Evolutionary conservation across 2,329 filamentous ascomycete genomes (phyloP), one percentile per base, ranked within the genome.

Genomic region (Mariannaea sp.): DNA sequence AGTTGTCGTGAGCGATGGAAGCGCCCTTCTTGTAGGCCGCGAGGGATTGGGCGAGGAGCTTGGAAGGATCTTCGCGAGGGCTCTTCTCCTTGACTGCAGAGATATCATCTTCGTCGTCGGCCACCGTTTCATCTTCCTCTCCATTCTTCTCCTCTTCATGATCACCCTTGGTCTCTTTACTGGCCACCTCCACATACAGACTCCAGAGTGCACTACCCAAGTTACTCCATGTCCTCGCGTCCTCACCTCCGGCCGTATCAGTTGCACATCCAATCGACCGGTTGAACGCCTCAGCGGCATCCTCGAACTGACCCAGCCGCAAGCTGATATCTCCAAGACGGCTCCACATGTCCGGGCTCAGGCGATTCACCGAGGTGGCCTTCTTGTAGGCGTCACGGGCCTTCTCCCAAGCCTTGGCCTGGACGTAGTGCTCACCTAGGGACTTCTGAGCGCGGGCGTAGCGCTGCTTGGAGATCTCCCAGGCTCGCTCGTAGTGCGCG

Each of bases 161-260:
- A 9, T 65, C 58, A 9, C 68, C 60, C 17, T 66, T 60, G 19
- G 70, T 66, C 39, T 72, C 67, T n/a, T 65, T 73, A 3, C 78
- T 73, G 4, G 77, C 59, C 0, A 77, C 71, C 63, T 84, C 81
- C 36, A 75, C 79, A 71, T 82, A 92, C 57, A 88, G 76, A 54
- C 85, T 87, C 60, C 90, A 83, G 1, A 97, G 80, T 0, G 93
- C 87, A 2, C 89, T 92, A 0, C 92, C 94, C 17, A 99, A 80
- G 68, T 99, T 99, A 65, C 89, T 95, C 91, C 94, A 99, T 1
- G 90, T 91, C 67, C 96, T 86, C 1, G 92, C 93, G 67, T 97
- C 92, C 46, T 88, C 86, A 20, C 95, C 92, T 41, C 96, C 94
- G 9, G 90, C 81, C 1, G 71, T 71, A 26, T 80, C 78, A 26